These are phyloP conservation scores for Cladochytrium tenue DNA, from an alignment of 371 early-diverging fungal genomes.

Conservation along the genomic window DNA sequence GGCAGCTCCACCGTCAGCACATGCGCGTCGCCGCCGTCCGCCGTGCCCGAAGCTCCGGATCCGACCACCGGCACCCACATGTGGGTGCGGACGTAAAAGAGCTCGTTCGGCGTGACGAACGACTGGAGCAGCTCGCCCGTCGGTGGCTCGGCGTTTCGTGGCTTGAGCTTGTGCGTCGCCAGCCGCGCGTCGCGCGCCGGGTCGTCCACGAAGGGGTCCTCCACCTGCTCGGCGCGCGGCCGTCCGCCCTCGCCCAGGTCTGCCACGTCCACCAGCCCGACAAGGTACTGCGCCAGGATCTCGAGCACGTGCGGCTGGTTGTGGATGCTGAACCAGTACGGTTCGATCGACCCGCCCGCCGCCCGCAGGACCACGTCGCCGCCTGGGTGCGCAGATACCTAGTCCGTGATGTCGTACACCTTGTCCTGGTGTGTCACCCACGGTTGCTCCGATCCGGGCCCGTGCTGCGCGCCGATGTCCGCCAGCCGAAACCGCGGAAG, in stretches of 20 bases:
- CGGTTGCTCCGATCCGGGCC: no score
- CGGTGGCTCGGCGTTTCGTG: constrained; percentile 49
- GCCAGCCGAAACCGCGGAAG: no score
- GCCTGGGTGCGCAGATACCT: constrained; percentile 58
- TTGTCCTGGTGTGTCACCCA: constrained; percentile 53
- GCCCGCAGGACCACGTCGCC: constrained; percentile 51
- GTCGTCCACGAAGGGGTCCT: constrained; percentile 39
- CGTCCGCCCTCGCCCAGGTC: background rate
- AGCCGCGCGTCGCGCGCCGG: constrained; percentile 38
- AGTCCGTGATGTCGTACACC: constrained; percentile 63
- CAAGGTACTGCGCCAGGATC: constrained; percentile 43
- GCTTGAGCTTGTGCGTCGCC: constrained; percentile 26
- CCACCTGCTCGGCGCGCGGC: constrained; percentile 19
- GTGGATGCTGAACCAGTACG: constrained; percentile 54
- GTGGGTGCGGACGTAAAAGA: constrained; percentile 71
- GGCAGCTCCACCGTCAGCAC: constrained; percentile 7
- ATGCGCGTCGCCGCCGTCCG: no score
- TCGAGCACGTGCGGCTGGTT: constrained; percentile 28
- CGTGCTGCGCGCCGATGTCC: no score
- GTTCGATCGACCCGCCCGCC: constrained; percentile 50
- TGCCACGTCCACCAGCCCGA: constrained; percentile 21
- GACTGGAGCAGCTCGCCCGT: constrained; percentile 8
- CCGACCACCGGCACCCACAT: constrained; percentile 75
- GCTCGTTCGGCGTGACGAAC: constrained; percentile 42
- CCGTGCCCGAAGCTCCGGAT: constrained; percentile 19